These are phyloP conservation scores for Cordia subcordata DNA, from an alignment of 257 asterid genomes.

Conservation along the genomic window DNA sequence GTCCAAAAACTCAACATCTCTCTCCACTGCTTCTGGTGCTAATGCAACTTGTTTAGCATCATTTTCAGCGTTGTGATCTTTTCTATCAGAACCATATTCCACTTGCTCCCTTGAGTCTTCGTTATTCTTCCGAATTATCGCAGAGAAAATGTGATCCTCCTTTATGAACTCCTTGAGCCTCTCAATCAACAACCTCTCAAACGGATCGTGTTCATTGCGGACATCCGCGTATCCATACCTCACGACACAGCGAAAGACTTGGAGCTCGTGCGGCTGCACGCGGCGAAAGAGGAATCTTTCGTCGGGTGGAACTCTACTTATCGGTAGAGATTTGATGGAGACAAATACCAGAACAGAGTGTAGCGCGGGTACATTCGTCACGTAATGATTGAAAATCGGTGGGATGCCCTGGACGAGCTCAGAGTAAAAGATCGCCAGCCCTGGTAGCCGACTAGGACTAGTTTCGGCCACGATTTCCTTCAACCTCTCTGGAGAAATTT, in stretches of 20 bases:
- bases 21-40: slow-evolving; percentile 1
- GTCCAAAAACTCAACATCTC: slow-evolving; percentile 33
- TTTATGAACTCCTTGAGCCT: slow-evolving; percentile 30
- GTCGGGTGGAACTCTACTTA: slow-evolving; percentile 41
- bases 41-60: neutral
- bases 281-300: slow-evolving; percentile 50
- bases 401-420: slow-evolving; percentile 69
- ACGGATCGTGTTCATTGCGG: slow-evolving; percentile 30
- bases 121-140: neutral
- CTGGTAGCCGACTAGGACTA: slow-evolving; percentile 28
- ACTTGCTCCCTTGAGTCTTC: neutral
- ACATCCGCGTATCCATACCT: slow-evolving; percentile 56
- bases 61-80: neutral
- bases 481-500: slow-evolving; percentile 35
- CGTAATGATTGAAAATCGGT: slow-evolving; percentile 55
- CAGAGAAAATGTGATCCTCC: slow-evolving; percentile 11
- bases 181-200: slow-evolving; percentile 35
- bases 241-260: slow-evolving; percentile 48
- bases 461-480: slow-evolving; percentile 18
- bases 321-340: slow-evolving; percentile 47
- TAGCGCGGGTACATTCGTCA: slow-evolving; percentile 43
- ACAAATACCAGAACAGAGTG: slow-evolving; percentile 50
- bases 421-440: slow-evolving; percentile 54
- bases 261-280: slow-evolving; percentile 37
- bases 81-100: neutral